Conservation (phyloP, 2,329 filamentous ascomycete genomes). For the Graphiopsis chlorocephala region DNA sequence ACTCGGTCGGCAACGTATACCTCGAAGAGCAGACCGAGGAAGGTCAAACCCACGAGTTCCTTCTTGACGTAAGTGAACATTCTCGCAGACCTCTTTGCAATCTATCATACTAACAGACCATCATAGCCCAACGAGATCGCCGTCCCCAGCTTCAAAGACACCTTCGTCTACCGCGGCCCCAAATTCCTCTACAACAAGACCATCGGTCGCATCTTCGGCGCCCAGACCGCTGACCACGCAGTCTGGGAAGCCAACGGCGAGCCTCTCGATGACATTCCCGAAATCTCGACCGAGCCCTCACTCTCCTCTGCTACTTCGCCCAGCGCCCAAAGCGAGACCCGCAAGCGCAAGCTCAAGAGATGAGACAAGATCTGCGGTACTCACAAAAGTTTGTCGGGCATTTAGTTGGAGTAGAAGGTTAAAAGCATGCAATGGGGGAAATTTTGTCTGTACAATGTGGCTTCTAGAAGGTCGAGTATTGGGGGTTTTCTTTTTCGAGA, state of each 20-base stretch:
- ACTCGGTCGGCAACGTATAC: slow-evolving; percentile 87
- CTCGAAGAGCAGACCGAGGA: slow-evolving; percentile 90
- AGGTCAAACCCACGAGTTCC: slow-evolving; percentile 75
- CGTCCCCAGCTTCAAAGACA: slow-evolving; percentile 74
- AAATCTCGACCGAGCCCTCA: slow-evolving; percentile 26
- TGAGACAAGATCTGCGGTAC: background rate
- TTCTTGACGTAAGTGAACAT: slow-evolving; percentile 72
- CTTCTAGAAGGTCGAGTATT: background rate
- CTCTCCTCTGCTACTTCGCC: slow-evolving; percentile 42
- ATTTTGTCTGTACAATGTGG: background rate
- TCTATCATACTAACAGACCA: background rate
- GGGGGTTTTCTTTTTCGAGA: too few relatives aligned
- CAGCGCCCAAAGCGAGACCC: slow-evolving; percentile 47
- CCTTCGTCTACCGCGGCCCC: slow-evolving; percentile 76
- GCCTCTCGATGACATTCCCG: slow-evolving; percentile 13
- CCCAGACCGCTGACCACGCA: slow-evolving; percentile 34
- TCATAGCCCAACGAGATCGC: slow-evolving; percentile 72
- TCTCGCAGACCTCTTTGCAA: background rate
- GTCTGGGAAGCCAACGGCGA: slow-evolving; percentile 23
- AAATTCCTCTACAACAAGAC: slow-evolving; percentile 63
- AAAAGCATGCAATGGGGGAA: background rate
- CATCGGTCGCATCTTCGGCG: slow-evolving; percentile 43
- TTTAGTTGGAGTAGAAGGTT: background rate
- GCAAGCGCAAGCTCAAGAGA: slow-evolving; percentile 37
- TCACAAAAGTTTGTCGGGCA: background rate